Base-by-base conservation (phyloP, 352 stramenopile species). In the Globisporangium paroecandrum region DNA sequence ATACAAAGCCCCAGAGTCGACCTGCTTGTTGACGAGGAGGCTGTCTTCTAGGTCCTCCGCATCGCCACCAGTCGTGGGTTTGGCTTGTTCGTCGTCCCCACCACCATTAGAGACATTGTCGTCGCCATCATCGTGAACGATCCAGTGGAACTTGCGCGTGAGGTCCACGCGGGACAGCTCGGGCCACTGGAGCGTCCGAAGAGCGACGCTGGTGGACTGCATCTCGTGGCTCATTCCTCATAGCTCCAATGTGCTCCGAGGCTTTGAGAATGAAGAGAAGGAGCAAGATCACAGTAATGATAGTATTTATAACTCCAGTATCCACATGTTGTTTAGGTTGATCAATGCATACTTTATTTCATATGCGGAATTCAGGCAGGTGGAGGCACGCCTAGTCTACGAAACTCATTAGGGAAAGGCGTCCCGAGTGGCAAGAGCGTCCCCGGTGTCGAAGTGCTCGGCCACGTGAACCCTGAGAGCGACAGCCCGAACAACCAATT, bases 341-440 rank as follows among this genome's bases (percentile, higher is more conserved):
- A 32, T 32, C 29, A 32, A 4, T 32, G 29, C 29, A 32, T 32
- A 32, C 4, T 32, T 32, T 32, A 32, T 32, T 32, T 32, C 29
- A 32, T 32, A 32, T 32, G 29, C 29, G 29, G 29, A 32, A 8
- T 32, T 32, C 29, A 32, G 29, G 29, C 29, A 32, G 29, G 29
- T 32, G 29, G 4, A 8, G 29, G 29, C 29, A 32, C 29, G 29
- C 7, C 29, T 32, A 32, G 29, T 32, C 29, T 32, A 32, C 7
- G 4, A 32, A 32, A 32, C 29, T 32, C 29, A 32, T 32, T 32
- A 32, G 29, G 29, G 29, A 32, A 32, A 32, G 29, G 56, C 3
- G 46, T 87, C 13, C 73, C 78, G 2, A 87, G 82, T 24, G 76
- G 74, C 60, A 69, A 25, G 27, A 86, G 79, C 54, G 74, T 86